phyloP scores from a whole-genome alignment of 208 protist genomes.

The Angomonas ambiguus region DNA sequence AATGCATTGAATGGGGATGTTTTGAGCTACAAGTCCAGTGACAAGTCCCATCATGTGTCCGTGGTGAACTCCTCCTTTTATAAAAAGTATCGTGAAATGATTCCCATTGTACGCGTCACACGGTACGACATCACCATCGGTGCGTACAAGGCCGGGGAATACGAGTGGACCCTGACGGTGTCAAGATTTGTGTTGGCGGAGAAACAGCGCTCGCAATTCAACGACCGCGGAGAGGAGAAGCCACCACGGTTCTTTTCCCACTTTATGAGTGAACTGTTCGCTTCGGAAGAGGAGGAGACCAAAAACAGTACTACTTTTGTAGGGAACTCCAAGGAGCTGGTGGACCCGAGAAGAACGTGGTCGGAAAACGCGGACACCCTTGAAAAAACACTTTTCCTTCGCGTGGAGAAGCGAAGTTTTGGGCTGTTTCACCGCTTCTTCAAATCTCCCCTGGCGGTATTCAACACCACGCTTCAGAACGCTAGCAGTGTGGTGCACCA shows the following conservation, averaged over 20 bases:
- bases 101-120: slow-evolving; percentile 37
- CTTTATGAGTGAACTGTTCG: slow-evolving; percentile 31
- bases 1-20: slow-evolving; percentile 30
- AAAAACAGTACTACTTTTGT: neutral
- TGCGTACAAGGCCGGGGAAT: slow-evolving; percentile 43
- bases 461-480: neutral
- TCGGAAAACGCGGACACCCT: neutral
- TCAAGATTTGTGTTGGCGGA: slow-evolving; percentile 47
- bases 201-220: neutral
- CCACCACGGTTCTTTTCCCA: slow-evolving; percentile 43
- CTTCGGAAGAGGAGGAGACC: slow-evolving; percentile 18
- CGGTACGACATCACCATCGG: slow-evolving; percentile 58
- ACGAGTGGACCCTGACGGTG: slow-evolving; percentile 57
- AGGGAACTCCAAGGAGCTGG: neutral
- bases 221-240: neutral
- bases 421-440: neutral
- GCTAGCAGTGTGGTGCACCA: neutral
- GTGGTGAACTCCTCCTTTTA: neutral
- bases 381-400: neutral
- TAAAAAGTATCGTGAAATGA: neutral
- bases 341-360: neutral
- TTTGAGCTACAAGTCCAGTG: neutral
- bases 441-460: neutral
- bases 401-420: neutral
- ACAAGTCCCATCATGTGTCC: neutral